Base-by-base conservation (phyloP, 352 stramenopile species). In the Pythium rishiriense region DNA sequence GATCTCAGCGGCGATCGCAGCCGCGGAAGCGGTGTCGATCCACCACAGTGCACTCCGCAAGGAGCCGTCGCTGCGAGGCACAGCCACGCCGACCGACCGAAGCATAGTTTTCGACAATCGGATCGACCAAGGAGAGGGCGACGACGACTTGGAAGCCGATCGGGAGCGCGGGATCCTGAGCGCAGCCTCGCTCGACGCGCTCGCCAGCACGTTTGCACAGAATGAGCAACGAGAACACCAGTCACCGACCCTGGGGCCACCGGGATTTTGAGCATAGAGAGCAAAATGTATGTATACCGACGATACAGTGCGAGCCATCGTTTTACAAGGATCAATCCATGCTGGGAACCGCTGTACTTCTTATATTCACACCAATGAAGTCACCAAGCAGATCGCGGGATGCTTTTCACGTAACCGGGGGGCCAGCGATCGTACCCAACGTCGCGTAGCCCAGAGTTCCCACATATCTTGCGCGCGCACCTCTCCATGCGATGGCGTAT, bases 31-130 rank as follows among this genome's bases (percentile, higher is more conserved):
- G 1, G 53, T 77, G 0, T 66, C 68, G 2, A 21, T 73, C 11
- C 58, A 67, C 2, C 69, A 75, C 45, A 76, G 66, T 24, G 41
- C 62, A 5, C 28, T 80, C 2, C 35, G 35, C n/a, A 51, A 66
- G 43, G 75, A 80, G 50, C 75, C 75, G 15, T 51, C 57, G 10
- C 37, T 60, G 14, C 50, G 67, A 15, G 42, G 21, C 4, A 42
- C 28, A 0, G 7, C 22, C 42, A 52, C 55, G 19, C 48, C 48
- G 4, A 42, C 54, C n/a, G 54, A 61, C 14, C 39, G 42, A 43
- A 48, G 12, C 35, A 35, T 26, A 29, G 50, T 4, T 17, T 31
- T 24, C 19, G 26, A 48, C 14, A 37, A 25, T 35, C 29, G 47
- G 6, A 22, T 39, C 42, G 25, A 35, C 37, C 31, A 26, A 3